Evolutionary conservation across 495 filamentous ascomycete species (phyloP).

Genomic region (Astrocystis sublimbata): DNA sequence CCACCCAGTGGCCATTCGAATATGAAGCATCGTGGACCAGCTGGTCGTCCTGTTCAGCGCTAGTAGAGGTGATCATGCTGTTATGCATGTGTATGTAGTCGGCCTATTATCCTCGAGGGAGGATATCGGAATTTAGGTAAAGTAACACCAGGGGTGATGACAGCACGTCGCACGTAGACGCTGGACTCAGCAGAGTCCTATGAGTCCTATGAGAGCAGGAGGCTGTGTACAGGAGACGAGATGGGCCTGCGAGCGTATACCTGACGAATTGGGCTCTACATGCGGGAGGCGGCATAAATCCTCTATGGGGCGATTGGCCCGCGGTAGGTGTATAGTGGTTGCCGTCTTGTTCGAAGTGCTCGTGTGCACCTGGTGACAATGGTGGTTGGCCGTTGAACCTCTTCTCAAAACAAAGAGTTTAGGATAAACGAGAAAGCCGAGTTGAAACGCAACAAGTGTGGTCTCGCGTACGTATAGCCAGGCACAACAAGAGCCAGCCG

Average conservation of each 20-base stretch:
- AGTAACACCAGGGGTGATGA: conserved; percentile 26
- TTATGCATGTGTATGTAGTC: conserved; percentile 45
- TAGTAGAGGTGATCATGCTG: conserved; percentile 48
- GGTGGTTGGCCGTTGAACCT: conserved; percentile 13
- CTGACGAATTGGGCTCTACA: conserved; percentile 34
- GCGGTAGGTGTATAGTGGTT: conserved; percentile 24
- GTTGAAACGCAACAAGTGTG: conserved; percentile 19
- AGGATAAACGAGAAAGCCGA: conserved; percentile 4
- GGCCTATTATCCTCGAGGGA: conserved; percentile 2
- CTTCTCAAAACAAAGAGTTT: conserved; percentile 6
- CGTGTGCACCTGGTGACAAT: conserved; percentile 27
- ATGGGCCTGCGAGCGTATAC: conserved; percentile 30
- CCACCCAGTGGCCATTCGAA: conserved; percentile 48
- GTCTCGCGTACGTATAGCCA: conserved; percentile 20
- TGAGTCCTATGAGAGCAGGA: conserved; percentile 27
- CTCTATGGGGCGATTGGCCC: conserved; percentile 33
- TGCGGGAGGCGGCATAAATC: conserved; percentile 36
- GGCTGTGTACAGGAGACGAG: conserved; percentile 27
- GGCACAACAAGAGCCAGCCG: conserved; percentile 19
- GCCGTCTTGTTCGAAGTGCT: conserved; percentile 26
- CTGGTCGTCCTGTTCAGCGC: conserved; percentile 52
- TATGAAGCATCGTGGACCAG: conserved; percentile 46
- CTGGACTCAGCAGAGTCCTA: conserved; percentile 26
- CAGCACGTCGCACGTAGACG: conserved; percentile 24
- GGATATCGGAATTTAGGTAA: background rate